Base-by-base conservation (phyloP, 345 rosid species). In the Eucalyptus brandiana region DNA sequence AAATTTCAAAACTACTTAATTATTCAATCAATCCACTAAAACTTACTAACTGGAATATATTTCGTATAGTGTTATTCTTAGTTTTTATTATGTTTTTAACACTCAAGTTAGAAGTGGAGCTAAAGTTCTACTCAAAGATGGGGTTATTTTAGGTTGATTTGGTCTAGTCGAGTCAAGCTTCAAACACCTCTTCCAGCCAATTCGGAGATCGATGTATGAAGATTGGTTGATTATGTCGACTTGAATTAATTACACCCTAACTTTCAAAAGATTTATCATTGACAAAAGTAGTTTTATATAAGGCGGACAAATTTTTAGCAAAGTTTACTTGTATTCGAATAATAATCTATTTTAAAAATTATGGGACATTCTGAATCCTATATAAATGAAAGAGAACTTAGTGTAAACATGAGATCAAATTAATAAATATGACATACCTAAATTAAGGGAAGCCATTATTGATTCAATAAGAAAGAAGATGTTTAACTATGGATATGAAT, bases 341-440 rank as follows among this genome's bases (percentile, higher is more conserved):
- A 0, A 69, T 34, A 28, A 4, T 12, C 34, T 62, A 0, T n/a
- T 34, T 16, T 17, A 40, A 69, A 34, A 17, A 10, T 5, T 34
- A 34, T 9, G 24, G 3, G 80, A 18, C 2, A 69, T 24, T 21
- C 1, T 18, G 1, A 69, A 32, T 69, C 44, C 4, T 0, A 0
- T 9, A 18, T 69, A 69, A 69, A 34, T 9, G 11, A 34, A n/a
- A 18, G 24, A 69, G 12, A 69, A 69, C 44, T 32, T 9, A 72
- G 19, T 34, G 81, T 37, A 34, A 72, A 53, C 56, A 53, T 8
- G 56, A 53, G 24, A 53, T 53, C 56, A 53, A 53, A 53, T 53
- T 53, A 0, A 53, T 53, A 53, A 53, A 53, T 19, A 19, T 19
- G 56, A 53, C 10, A 53, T 1, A 53, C 56, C 2, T 19, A 0